Percentiles rank a stretch among this genome's conserved stretches.
Evolutionary conservation across 2,329 filamentous ascomycete species (phyloP).

Genomic region (Dactylellina sp.): DNA sequence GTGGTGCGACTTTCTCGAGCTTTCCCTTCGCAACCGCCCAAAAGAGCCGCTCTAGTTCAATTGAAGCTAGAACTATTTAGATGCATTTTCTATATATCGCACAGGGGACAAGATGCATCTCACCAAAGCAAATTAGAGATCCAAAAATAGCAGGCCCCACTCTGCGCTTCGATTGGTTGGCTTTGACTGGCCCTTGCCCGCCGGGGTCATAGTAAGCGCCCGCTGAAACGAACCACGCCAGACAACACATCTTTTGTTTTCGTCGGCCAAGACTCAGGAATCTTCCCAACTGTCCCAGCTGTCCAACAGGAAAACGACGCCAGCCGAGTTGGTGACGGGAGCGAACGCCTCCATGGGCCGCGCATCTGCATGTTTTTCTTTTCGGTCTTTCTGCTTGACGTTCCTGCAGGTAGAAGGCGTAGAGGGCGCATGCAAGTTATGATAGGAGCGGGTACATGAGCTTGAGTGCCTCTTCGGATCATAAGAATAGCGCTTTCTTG

Average conservation of each 20-base stretch:
- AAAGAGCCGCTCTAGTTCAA: constrained; percentile 33
- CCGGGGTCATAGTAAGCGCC: constrained; percentile 29
- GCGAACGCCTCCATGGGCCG: not conserved
- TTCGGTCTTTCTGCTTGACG: constrained; percentile 1
- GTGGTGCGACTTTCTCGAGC: not conserved
- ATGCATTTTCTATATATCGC: constrained; percentile 1
- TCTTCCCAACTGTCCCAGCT: constrained; percentile 11
- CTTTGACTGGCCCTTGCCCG: not conserved
- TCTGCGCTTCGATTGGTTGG: constrained; percentile 32
- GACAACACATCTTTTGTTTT: constrained; percentile 9
- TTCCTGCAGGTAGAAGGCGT: constrained; percentile 4
- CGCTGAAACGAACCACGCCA: constrained; percentile 26
- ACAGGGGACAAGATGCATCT: constrained; percentile 2
- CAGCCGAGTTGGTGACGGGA: constrained; percentile 24
- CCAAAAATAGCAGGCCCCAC: constrained; percentile 41
- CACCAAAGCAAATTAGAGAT: not conserved
- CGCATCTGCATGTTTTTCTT: not conserved
- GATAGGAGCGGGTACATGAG: constrained; percentile 13
- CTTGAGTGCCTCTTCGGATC: not conserved
- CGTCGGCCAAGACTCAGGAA: not conserved
- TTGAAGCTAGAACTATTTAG: not conserved
- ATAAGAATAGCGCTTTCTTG: constrained; percentile 35
- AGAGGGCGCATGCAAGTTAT: constrained; percentile 2
- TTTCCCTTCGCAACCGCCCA: constrained; percentile 34
- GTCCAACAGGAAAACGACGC: constrained; percentile 42